Evolutionary conservation across 129 eudicot species (phyloP).

Genomic region (Artemisia tridentata): DNA sequence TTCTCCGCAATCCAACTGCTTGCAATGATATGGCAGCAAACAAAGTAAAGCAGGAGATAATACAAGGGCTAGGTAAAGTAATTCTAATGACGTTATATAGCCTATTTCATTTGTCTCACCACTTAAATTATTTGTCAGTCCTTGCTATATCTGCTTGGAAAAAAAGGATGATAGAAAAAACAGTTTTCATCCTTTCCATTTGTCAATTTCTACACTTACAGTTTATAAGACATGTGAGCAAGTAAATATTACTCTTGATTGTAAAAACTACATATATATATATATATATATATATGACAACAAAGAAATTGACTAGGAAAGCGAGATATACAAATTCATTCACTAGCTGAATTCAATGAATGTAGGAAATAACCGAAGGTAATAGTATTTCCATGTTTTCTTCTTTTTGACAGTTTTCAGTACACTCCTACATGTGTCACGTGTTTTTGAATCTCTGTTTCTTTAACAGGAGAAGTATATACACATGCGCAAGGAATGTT

Average conservation of each 20-base stretch:
- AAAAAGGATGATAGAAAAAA: background rate
- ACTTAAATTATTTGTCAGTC: too few species aligned
- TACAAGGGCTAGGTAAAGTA: constrained; percentile 85
- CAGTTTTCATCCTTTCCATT: background rate
- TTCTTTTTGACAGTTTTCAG: background rate
- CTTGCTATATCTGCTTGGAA: too few species aligned
- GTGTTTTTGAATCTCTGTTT: background rate
- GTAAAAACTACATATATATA: background rate
- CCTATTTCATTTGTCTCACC: background rate
- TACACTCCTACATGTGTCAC: background rate
- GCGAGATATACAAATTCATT: too few species aligned
- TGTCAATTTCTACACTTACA: constrained; percentile 5
- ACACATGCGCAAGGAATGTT: constrained; percentile 87
- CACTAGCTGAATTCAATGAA: too few species aligned
- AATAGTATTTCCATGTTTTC: too few species aligned
- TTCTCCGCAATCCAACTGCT: constrained; percentile 57
- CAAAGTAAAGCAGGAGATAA: constrained; percentile 94
- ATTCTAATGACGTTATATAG: constrained; percentile 3
- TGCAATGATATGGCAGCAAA: constrained; percentile 47
- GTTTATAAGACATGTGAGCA: background rate
- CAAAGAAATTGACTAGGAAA: too few species aligned
- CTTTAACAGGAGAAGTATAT: constrained; percentile 78
- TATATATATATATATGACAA: background rate
- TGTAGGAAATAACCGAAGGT: too few species aligned
- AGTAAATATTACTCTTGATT: background rate